phyloP scores from a whole-genome alignment of 1,139 yeast species.

The Geotrichum carabidarum region DNA sequence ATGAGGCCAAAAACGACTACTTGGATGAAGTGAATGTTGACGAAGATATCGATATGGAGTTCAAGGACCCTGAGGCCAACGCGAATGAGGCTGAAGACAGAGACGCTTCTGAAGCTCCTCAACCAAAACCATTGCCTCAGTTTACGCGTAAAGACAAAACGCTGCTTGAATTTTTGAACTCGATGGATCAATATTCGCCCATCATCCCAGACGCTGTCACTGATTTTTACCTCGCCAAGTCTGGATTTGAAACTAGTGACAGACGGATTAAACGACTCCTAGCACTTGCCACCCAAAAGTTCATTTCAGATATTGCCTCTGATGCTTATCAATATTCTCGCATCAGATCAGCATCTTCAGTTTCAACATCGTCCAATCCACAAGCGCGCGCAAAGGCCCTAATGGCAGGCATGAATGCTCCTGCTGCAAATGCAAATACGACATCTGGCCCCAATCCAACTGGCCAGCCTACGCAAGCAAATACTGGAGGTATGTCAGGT shows the following conservation, averaged over 20 bases:
- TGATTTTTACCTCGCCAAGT: constrained; percentile 81
- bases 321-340: constrained; percentile 95
- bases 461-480: constrained; percentile 34
- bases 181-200: constrained; percentile 93
- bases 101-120: constrained; percentile 14
- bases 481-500: constrained; percentile 39
- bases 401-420: constrained; percentile 57
- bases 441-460: constrained; percentile 24
- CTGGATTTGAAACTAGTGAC: constrained; percentile 83
- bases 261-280: constrained; percentile 73
- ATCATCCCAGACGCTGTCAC: constrained; percentile 98
- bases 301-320: constrained; percentile 87
- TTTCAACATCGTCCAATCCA: constrained; percentile 77
- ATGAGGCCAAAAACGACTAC: neutral
- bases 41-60: constrained; percentile 27
- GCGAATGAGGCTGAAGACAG: constrained; percentile 21
- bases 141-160: constrained; percentile 81
- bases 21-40: constrained; percentile 6
- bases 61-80: constrained; percentile 12
- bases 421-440: constrained; percentile 33
- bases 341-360: constrained; percentile 78
- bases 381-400: constrained; percentile 79
- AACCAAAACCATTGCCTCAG: constrained; percentile 49
- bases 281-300: constrained; percentile 94
- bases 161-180: constrained; percentile 72